phyloP scores from a whole-genome alignment of 441 rosid genomes.

The Francoa sonchifolia region DNA sequence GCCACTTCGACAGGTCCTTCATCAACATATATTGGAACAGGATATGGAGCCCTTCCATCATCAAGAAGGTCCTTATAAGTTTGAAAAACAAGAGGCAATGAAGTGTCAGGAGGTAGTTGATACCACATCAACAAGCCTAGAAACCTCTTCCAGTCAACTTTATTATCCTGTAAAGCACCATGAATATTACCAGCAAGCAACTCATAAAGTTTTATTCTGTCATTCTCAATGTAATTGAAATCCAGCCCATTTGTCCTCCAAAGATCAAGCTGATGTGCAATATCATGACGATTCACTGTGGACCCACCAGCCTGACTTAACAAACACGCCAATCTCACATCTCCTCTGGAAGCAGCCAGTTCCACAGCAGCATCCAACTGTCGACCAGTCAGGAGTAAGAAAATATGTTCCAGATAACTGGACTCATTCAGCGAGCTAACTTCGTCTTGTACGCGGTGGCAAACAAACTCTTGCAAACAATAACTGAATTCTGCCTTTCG shows the following conservation, averaged over 20 bases:
- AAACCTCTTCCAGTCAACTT: conserved; percentile 94
- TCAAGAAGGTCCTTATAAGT: conserved; percentile 58
- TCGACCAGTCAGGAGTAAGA: conserved; percentile 75
- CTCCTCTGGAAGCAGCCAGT: conserved; percentile 82
- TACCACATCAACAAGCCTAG: conserved; percentile 95
- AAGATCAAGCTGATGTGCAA: conserved; percentile 63
- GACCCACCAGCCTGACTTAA: conserved; percentile 97
- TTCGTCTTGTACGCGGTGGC: conserved; percentile 86
- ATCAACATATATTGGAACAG: conserved; percentile 73
- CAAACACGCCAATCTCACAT: conserved; percentile 88
- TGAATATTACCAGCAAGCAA: conserved; percentile 86
- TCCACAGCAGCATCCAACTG: conserved; percentile 84
- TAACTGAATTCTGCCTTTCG: conserved; percentile 89
- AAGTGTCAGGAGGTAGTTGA: conserved; percentile 56
- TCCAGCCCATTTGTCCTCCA: conserved; percentile 88
- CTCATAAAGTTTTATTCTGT: conserved; percentile 66
- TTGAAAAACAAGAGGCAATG: conserved; percentile 56
- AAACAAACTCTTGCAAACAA: conserved; percentile 89
- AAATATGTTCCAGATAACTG: conserved; percentile 65
- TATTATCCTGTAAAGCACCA: conserved; percentile 41
- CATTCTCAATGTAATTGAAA: conserved; percentile 79
- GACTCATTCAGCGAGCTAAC: conserved; percentile 62
- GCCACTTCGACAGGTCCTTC: conserved; percentile 64
- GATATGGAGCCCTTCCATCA: conserved; percentile 64
- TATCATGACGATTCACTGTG: conserved; percentile 54